Evolutionary conservation across 1,139 yeast species (phyloP), one percentile per base, ranked within the genome.

Genomic region (Kodamaea plutei): DNA sequence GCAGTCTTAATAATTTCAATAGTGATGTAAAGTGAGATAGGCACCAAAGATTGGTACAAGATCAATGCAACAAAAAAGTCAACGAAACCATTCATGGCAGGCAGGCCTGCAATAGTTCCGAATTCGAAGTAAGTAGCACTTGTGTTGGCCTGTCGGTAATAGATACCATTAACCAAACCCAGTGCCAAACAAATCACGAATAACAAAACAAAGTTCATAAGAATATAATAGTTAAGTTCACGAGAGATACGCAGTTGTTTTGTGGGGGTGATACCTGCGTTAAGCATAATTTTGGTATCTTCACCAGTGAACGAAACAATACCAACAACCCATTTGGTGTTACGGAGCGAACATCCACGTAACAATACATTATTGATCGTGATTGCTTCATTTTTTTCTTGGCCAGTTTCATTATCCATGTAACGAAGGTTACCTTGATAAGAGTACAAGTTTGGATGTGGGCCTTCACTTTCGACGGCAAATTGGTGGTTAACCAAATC

Each of bases 1-100:
- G 73, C 67, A 1, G 79, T 71, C 43, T 75, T 75, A 50, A 75
- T 72, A 39, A 75, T 72, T 52, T 75, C 81, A 45, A 75, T 71
- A 30, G 80, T 70, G 34, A 75, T 72, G 50, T 75, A 75, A 38
- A 75, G 63, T 1, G 81, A 75, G 37, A 75, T 75, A 4, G 81
- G 81, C 18, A 75, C 78, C 51, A 75, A 61, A 0, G 79, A 69
- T 52, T 72, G 79, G 47, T 73, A 75, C 43, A 75, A 56, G 34
- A 75, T 75, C 34, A 75, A 54, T 1, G 76, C 71, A 25, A 75
- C 81, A 41, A 61, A 61, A 40, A 72, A 73, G 20, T 64, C 58
- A 13, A 74, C 68, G 8, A 73, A 44, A 29, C 81, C 82, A 48
- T 73, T 75, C 15, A 54, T 57, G 20, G 69, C 66, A 2, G 81